A percentile compares a stretch with the other conserved stretches of the same genome.
These are phyloP conservation scores for Coleophoma cylindrospora DNA, from an alignment of 2,329 filamentous ascomycete genomes.

Conservation along the genomic window DNA sequence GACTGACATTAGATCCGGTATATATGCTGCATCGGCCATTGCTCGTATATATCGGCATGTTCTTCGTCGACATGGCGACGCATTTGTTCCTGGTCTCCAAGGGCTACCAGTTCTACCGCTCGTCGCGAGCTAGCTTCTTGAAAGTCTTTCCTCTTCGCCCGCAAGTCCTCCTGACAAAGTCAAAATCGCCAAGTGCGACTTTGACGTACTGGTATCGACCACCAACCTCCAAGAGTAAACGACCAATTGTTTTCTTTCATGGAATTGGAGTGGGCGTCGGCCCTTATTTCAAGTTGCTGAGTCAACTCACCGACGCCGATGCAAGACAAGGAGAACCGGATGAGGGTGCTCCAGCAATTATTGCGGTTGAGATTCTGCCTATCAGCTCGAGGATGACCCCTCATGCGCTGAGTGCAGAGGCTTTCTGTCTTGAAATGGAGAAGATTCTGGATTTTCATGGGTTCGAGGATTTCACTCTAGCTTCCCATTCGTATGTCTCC, in stretches of 20 bases:
- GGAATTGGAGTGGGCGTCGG: constrained; percentile 54
- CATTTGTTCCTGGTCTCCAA: constrained; percentile 27
- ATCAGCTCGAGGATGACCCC: constrained; percentile 49
- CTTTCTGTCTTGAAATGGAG: constrained; percentile 43
- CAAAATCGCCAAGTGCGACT: constrained; percentile 35
- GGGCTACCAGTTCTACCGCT: constrained; percentile 39
- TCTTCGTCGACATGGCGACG: constrained; percentile 14
- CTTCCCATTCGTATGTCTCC: constrained; percentile 36
- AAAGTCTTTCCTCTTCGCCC: constrained; percentile 45
- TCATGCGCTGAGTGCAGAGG: constrained; percentile 36
- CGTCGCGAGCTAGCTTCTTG: constrained; percentile 30
- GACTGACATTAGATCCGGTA: constrained; percentile 50
- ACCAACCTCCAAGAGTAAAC: constrained; percentile 47
- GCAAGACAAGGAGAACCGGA: constrained; percentile 22
- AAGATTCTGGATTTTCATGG: constrained; percentile 44
- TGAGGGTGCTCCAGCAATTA: constrained; percentile 46
- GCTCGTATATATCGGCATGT: constrained; percentile 45
- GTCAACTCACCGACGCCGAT: constrained; percentile 29
- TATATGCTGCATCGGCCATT: constrained; percentile 47
- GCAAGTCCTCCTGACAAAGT: constrained; percentile 34
- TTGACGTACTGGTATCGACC: constrained; percentile 53
- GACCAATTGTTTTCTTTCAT: constrained; percentile 54
- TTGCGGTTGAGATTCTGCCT: constrained; percentile 49
- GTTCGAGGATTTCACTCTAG: constrained; percentile 43
- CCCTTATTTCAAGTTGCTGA: constrained; percentile 46